Conservation (phyloP, 2,329 filamentous ascomycete species). For the Whalleya microplaca region DNA sequence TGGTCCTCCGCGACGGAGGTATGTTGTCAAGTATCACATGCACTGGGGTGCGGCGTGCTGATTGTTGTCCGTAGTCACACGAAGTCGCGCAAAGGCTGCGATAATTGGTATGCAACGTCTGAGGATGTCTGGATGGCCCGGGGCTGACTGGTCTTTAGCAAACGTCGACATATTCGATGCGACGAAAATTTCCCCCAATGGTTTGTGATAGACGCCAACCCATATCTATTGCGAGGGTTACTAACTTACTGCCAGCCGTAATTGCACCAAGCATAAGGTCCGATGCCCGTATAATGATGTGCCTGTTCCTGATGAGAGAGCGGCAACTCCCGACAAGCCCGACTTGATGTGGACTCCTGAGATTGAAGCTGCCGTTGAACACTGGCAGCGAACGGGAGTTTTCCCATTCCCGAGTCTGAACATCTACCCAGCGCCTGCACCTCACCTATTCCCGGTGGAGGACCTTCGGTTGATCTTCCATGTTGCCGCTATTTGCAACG, state of each 20-base stretch:
- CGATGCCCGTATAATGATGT: constrained; percentile 97
- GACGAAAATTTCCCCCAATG: constrained; percentile 98
- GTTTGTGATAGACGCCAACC: constrained; percentile 53
- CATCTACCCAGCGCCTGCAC: constrained; percentile 74
- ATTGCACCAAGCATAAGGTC: constrained; percentile 99
- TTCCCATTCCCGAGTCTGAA: constrained; percentile 85
- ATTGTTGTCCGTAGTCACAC: constrained; percentile 72
- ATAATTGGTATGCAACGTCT: constrained; percentile 68
- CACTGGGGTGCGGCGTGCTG: constrained; percentile 17
- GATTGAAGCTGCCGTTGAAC: constrained; percentile 77
- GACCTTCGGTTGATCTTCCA: constrained; percentile 91
- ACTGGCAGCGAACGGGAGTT: constrained; percentile 81
- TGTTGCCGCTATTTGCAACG: constrained; percentile 81
- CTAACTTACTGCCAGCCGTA: constrained; percentile 65
- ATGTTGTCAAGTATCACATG: constrained; percentile 33
- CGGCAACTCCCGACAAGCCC: constrained; percentile 63
- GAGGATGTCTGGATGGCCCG: background rate
- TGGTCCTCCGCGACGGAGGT: constrained; percentile 80
- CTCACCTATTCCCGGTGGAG: constrained; percentile 72
- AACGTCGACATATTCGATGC: constrained; percentile 94
- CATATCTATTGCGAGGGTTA: constrained; percentile 2
- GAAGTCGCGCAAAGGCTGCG: constrained; percentile 98
- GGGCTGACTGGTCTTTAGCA: constrained; percentile 50
- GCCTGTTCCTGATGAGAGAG: constrained; percentile 66
- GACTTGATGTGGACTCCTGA: constrained; percentile 85